Base-by-base conservation (phyloP, 768 basidiomycete species). In the Saitozyma podzolica region DNA sequence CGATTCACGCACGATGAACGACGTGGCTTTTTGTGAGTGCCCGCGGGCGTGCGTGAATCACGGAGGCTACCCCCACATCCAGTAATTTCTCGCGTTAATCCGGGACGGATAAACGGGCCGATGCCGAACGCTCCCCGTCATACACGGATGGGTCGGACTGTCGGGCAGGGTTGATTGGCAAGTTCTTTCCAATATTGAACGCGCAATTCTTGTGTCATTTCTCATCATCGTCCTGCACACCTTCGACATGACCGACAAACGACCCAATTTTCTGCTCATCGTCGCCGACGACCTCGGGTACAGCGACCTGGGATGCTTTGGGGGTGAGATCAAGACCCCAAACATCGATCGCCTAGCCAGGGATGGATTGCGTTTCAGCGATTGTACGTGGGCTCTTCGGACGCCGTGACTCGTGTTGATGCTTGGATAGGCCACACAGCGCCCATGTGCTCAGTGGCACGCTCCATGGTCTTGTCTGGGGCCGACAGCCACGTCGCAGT, bases 261-360 rank as follows among this genome's bases (percentile, higher is more conserved):
- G 58, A 11, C 68, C 69, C 17, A 71, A 71, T 42, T 68, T 71
- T 40, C 61, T 71, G 6, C 50, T 71, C 42, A 71, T 71, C 42
- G 61, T 71, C 5, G 69, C 69, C 20, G 69, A 68, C 54, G 58
- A 70, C 43, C 62, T 70, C 37, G 68, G 68, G 5, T 70, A 62
- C 37, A 60, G 58, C 10, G 69, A 71, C 45, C 37, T 68, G 14
- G 67, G 67, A 5, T 59, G 54, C 48, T 71, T 63, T 55, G 69
- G 69, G 0, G 61, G 67, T 14, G 69, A 71, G 59, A 68, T 68
- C 58, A 39, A 43, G 8, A 68, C 66, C 43, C 66, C 66, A 17
- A 65, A 64, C 50, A 39, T 68, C 20, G 59, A 68, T 49, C 37
- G 56, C 14, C 49, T 68, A 10, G 66, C 66, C 8, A 40, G 40